Conservation (phyloP, 192 early-diverging fungal genomes). For the Backusella macrospora region DNA sequence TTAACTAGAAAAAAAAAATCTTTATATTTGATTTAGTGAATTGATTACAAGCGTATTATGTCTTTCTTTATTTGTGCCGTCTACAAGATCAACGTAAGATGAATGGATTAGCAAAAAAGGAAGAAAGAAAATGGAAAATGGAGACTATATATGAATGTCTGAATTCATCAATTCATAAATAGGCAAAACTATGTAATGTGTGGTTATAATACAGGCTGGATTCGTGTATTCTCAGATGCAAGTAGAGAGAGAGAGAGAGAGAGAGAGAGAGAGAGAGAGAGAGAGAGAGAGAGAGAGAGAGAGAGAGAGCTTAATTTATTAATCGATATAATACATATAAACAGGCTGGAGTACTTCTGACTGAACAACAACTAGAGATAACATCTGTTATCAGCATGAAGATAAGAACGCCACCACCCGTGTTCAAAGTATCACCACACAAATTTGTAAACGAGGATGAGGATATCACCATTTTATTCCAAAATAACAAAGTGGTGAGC, state of each 20-base stretch:
- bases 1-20: not conserved
- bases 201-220: conserved; percentile 60
- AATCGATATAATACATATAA: not conserved
- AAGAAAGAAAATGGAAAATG: no score
- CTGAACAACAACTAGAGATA: conserved; percentile 52
- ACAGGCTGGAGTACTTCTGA: conserved; percentile 51
- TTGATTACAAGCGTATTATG: conserved; percentile 53
- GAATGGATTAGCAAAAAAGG: not conserved
- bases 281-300: not conserved
- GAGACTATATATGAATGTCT: not conserved
- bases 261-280: no score
- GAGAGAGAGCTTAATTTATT: not conserved
- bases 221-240: conserved; percentile 56
- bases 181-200: conserved; percentile 55
- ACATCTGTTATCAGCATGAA: conserved; percentile 52
- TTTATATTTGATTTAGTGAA: conserved; percentile 43
- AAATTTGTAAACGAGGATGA: conserved; percentile 47
- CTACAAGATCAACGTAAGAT: conserved; percentile 45
- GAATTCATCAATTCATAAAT: not conserved
- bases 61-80: conserved; percentile 54
- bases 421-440: conserved; percentile 24
- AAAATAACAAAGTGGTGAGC: conserved; percentile 52
- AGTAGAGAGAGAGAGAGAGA: not conserved
- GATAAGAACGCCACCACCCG: conserved; percentile 42
- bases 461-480: conserved; percentile 57